Percentiles rank a stretch among this genome's conserved stretches.
These are phyloP conservation scores for Bauhinia variegata DNA, from an alignment of 306 rosid genomes.

Conservation along the genomic window DNA sequence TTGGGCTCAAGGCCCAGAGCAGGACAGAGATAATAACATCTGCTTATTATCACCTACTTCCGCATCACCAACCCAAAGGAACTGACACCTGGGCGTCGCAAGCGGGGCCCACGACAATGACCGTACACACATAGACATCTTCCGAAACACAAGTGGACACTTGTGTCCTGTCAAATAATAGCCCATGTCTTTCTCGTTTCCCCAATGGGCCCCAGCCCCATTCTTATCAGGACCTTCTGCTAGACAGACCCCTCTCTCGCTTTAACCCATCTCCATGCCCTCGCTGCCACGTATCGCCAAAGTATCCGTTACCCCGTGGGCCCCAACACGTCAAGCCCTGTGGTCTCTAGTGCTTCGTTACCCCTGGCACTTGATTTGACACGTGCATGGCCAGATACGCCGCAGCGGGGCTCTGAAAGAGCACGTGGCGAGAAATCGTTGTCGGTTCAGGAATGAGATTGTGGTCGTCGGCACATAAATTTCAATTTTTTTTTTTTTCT, in stretches of 20 bases:
- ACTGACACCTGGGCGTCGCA: conserved; percentile 24
- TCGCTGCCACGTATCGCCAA: conserved; percentile 35
- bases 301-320: neutral
- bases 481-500: conserved; percentile 11
- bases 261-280: conserved; percentile 20
- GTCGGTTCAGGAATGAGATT: neutral
- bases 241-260: conserved; percentile 15
- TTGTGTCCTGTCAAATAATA: conserved; percentile 13
- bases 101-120: conserved; percentile 42
- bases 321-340: neutral
- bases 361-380: no score
- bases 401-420: neutral
- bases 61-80: neutral
- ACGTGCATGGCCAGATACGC: conserved; percentile 20
- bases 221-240: conserved; percentile 25
- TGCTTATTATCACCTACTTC: neutral
- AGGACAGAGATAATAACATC: neutral
- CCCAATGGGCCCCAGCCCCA: conserved; percentile 38
- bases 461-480: conserved; percentile 36
- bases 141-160: neutral
- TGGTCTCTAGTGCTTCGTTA: neutral
- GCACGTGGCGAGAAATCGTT: conserved; percentile 35
- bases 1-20: conserved; percentile 1
- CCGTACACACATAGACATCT: conserved; percentile 16
- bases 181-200: conserved; percentile 7